Evolutionary conservation across 257 asterid genomes (phyloP).

Genomic region (Ilex asprella): DNA sequence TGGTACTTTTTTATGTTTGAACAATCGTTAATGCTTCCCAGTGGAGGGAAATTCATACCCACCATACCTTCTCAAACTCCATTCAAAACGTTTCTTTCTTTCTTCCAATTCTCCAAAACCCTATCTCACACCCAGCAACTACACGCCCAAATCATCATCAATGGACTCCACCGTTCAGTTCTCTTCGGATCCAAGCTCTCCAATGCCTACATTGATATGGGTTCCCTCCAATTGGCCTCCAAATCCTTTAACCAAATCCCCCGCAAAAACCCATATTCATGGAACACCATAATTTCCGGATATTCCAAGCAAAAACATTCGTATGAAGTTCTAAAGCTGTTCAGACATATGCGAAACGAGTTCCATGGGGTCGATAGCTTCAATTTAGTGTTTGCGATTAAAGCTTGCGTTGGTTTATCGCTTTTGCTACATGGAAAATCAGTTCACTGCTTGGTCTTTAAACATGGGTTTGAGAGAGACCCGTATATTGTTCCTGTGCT

Average conservation of each 20-base stretch:
- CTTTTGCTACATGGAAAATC: not conserved
- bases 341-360: not conserved
- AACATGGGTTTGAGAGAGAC: not conserved
- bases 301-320: not conserved
- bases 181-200: slow-evolving; percentile 1
- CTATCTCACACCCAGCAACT: not conserved
- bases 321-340: not conserved
- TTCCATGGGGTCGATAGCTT: not conserved
- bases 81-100: not conserved
- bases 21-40: not conserved
- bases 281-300: not conserved
- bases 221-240: not conserved
- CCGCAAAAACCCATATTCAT: not conserved
- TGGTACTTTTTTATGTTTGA: not conserved
- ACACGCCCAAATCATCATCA: not conserved
- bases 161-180: not conserved
- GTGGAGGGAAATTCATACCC: not conserved
- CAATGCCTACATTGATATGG: not conserved
- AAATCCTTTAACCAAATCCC: not conserved
- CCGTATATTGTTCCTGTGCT: not conserved
- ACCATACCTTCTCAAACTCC: not conserved
- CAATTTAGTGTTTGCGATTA: not conserved
- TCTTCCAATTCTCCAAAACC: not conserved
- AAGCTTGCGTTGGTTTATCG: not conserved
- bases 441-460: not conserved